Evolutionary conservation across 306 rosid genomes (phyloP).

Genomic region (Canavalia ensiformis): DNA sequence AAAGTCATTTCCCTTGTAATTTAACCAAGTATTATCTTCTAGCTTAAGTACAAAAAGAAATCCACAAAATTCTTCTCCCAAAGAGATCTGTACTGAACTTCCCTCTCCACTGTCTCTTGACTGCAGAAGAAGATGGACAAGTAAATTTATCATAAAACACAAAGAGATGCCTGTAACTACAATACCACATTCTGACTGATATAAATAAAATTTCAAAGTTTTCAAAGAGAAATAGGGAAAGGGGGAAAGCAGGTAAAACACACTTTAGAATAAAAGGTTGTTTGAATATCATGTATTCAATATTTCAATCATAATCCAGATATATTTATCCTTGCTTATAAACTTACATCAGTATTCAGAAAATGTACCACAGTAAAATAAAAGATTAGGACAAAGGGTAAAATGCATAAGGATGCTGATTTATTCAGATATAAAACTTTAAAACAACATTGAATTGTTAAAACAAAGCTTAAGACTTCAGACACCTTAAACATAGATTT

Average conservation of each 20-base stretch:
- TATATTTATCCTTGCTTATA: conserved; percentile 9
- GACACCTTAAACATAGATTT: background rate
- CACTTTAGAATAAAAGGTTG: conserved; percentile 6
- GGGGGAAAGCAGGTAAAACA: conserved; percentile 8
- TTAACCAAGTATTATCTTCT: conserved; percentile 76
- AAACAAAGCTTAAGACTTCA: background rate
- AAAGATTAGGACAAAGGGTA: background rate
- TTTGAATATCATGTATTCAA: conserved; percentile 33
- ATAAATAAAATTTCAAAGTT: conserved; percentile 37
- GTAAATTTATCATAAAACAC: conserved; percentile 43
- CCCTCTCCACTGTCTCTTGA: conserved; percentile 71
- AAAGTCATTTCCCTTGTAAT: conserved; percentile 75
- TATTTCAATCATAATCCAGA: conserved; percentile 36
- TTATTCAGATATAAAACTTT: conserved; percentile 20
- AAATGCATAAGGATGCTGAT: conserved; percentile 14
- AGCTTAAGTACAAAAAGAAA: conserved; percentile 90
- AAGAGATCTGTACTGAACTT: conserved; percentile 61
- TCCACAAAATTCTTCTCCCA: conserved; percentile 80
- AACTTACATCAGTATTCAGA: conserved; percentile 13
- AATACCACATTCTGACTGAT: conserved; percentile 25
- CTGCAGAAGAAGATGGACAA: conserved; percentile 66
- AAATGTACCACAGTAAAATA: background rate
- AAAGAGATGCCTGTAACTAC: background rate
- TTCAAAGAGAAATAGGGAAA: conserved; percentile 32
- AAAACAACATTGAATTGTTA: background rate